Conservation (phyloP, 2,329 filamentous ascomycete species). For the Phyllosticta citribraziliensis region DNA sequence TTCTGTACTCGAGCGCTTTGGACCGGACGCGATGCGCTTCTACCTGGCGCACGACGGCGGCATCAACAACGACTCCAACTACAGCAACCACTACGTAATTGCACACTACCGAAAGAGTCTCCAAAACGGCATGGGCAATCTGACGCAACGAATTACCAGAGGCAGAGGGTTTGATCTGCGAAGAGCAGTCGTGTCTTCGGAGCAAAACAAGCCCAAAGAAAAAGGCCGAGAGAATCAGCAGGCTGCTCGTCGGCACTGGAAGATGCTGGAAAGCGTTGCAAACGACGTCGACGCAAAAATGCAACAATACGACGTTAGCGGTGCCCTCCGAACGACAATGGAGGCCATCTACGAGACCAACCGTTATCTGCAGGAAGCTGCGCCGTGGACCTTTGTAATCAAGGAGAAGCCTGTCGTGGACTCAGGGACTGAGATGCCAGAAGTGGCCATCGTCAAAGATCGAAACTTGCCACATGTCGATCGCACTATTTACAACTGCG, state of each 20-base stretch:
- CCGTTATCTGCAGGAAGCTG: slow-evolving; percentile 51
- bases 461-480: slow-evolving; percentile 33
- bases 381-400: slow-evolving; percentile 57
- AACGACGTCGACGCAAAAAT: slow-evolving; percentile 45
- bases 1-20: slow-evolving; percentile 81
- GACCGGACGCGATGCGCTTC: slow-evolving; percentile 78
- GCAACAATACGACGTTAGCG: slow-evolving; percentile 53
- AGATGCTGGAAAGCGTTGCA: slow-evolving; percentile 25
- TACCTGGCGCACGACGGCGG: slow-evolving; percentile 77
- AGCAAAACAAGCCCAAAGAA: slow-evolving; percentile 12
- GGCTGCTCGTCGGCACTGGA: slow-evolving; percentile 14
- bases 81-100: slow-evolving; percentile 69
- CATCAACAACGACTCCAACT: slow-evolving; percentile 68
- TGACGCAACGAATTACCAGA: slow-evolving; percentile 60
- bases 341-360: slow-evolving; percentile 52
- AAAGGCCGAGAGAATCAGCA: slow-evolving; percentile 19
- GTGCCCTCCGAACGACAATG: slow-evolving; percentile 57
- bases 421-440: neutral
- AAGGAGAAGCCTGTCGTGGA: neutral
- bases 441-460: neutral
- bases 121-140: slow-evolving; percentile 69
- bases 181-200: slow-evolving; percentile 42
- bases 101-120: slow-evolving; percentile 71
- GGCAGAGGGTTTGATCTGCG: slow-evolving; percentile 60
- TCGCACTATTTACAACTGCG: slow-evolving; percentile 56